Percentiles rank a stretch among this genome's conserved stretches.
These are phyloP conservation scores for Lactarius deliciosus DNA, from an alignment of 768 basidiomycete species.

Conservation along the genomic window DNA sequence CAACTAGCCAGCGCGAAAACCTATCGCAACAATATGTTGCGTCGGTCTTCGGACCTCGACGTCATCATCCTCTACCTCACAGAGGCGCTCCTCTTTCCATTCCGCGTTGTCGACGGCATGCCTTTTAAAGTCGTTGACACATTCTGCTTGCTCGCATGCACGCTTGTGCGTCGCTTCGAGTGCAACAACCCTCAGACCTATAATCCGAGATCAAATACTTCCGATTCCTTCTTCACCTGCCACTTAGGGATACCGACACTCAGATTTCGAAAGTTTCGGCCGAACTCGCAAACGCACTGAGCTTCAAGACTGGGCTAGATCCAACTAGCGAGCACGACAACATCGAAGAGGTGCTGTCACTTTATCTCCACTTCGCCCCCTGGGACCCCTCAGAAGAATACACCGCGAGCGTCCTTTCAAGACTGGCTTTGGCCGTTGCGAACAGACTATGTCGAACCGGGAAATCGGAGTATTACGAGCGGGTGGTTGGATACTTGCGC, in stretches of 20 bases:
- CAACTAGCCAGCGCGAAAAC: not conserved
- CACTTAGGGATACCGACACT: not conserved
- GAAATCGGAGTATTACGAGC: not conserved
- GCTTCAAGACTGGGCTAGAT: not conserved
- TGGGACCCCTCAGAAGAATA: not conserved
- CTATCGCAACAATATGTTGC: not conserved
- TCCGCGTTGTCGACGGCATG: not conserved
- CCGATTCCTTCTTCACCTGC: constrained; percentile 1
- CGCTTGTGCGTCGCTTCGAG: not conserved
- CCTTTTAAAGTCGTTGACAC: not conserved
- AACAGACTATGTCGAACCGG: not conserved
- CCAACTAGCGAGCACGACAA: not conserved
- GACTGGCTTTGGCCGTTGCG: not conserved
- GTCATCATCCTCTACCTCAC: constrained; percentile 4
- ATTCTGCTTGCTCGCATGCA: not conserved
- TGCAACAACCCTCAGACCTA: not conserved
- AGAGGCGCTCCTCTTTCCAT: not conserved
- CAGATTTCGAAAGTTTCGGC: not conserved
- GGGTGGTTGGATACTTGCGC: constrained; percentile 6
- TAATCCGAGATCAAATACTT: constrained; percentile 5
- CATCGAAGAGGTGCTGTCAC: constrained; percentile 7
- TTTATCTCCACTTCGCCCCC: constrained; percentile 7
- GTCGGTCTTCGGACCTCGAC: constrained; percentile 7
- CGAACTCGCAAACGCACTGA: constrained; percentile 9
- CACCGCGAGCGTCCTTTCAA: constrained; percentile 3